These are phyloP conservation scores for Ogataea hybrid DNA, from an alignment of 1,139 yeast genomes.

Conservation along the genomic window DNA sequence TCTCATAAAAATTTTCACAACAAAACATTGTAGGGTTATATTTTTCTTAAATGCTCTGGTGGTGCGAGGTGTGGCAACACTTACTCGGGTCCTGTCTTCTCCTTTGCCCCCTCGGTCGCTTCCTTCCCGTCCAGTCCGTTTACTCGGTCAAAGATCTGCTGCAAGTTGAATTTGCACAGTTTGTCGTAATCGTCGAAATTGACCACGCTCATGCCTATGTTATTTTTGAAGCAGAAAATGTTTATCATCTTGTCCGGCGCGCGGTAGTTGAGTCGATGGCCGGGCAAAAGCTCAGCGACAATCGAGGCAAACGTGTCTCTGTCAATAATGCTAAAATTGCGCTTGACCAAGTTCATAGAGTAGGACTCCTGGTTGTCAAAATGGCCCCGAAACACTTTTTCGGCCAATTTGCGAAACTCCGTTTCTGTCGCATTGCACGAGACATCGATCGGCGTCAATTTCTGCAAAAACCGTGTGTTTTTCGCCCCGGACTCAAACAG, in stretches of 20 bases:
- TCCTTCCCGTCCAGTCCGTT: constrained; percentile 12
- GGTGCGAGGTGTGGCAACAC: constrained; percentile 2
- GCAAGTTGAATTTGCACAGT: constrained; percentile 56
- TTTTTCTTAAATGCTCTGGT: not conserved
- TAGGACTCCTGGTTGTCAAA: constrained; percentile 42
- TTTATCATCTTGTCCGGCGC: constrained; percentile 74
- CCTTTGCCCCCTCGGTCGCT: not conserved
- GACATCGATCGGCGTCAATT: constrained; percentile 73
- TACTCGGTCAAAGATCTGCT: constrained; percentile 54
- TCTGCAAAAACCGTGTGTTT: constrained; percentile 70
- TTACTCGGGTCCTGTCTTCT: not conserved
- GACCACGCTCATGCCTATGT: constrained; percentile 80
- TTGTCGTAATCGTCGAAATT: constrained; percentile 50
- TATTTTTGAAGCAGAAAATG: constrained; percentile 84
- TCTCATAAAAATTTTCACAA: constrained; percentile 10
- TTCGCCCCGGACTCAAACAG: constrained; percentile 49
- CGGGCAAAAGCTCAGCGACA: constrained; percentile 60
- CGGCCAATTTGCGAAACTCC: constrained; percentile 54
- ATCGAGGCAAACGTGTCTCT: constrained; percentile 67
- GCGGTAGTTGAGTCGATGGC: constrained; percentile 79
- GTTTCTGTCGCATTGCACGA: constrained; percentile 74
- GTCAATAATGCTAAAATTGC: constrained; percentile 74
- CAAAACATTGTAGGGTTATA: not conserved
- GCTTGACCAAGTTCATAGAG: constrained; percentile 76
- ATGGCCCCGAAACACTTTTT: constrained; percentile 35